These are phyloP conservation scores for Plectranthus barbatus DNA, from an alignment of 257 asterid species.

Conservation along the genomic window DNA sequence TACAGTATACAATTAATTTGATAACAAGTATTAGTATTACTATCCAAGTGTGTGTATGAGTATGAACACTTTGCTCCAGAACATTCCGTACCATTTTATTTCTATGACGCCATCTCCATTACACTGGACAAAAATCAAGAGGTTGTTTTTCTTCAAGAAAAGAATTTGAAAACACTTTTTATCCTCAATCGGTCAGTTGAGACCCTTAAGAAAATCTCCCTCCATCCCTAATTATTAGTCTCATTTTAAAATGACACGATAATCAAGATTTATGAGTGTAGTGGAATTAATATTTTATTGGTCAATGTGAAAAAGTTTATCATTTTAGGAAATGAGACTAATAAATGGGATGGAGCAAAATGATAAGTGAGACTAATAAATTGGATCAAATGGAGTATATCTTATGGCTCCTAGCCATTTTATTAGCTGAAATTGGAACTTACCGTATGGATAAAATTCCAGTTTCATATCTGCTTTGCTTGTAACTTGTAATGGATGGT, in stretches of 20 bases:
- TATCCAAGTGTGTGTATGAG: conserved; percentile 25
- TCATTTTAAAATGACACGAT: too few relatives aligned
- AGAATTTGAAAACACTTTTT: conserved; percentile 21
- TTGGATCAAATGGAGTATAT: conserved; percentile 21
- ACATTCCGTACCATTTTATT: conserved; percentile 25
- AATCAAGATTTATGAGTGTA: too few relatives aligned
- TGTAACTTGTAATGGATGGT: too few relatives aligned
- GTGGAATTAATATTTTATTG: too few relatives aligned
- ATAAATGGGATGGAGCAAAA: conserved; percentile 33
- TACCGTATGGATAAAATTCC: conserved; percentile 20
- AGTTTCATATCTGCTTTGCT: too few relatives aligned
- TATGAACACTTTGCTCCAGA: conserved; percentile 28
- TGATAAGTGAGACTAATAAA: conserved; percentile 21
- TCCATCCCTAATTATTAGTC: too few relatives aligned
- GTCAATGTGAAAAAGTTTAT: too few relatives aligned
- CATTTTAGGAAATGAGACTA: too few relatives aligned
- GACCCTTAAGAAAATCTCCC: too few relatives aligned
- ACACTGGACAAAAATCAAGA: conserved; percentile 19
- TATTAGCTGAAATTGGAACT: conserved; percentile 32
- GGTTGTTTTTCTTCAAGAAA: conserved; percentile 37
- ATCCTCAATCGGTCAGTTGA: conserved; percentile 32
- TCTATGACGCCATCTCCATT: conserved; percentile 17
- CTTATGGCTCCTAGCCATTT: conserved; percentile 43
- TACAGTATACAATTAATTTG: too few relatives aligned
- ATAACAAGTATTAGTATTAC: too few relatives aligned